A percentile compares a stretch with the other conserved stretches of the same genome.
Evolutionary conservation across 805 yeast species (phyloP).

Genomic region (Candida quercuum): DNA sequence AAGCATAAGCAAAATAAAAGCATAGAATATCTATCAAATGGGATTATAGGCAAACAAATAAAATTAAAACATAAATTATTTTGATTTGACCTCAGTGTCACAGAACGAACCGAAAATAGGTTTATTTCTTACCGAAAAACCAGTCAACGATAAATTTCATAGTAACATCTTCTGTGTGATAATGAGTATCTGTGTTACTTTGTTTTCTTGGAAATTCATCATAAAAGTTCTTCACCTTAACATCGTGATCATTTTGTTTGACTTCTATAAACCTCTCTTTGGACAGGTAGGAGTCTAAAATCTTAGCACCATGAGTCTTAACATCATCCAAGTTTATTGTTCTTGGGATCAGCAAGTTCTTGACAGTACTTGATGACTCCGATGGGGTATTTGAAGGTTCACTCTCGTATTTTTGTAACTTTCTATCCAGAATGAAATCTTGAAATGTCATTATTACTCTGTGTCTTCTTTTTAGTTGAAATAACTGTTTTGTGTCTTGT

Average conservation of each 20-base stretch:
- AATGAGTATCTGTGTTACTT: constrained; percentile 22
- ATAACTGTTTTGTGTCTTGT: no score
- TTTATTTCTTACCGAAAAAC: constrained; percentile 15
- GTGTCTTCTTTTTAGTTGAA: not conserved
- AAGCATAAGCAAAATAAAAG: no score
- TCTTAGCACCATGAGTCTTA: constrained; percentile 1
- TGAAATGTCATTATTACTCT: constrained; percentile 15
- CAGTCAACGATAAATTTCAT: constrained; percentile 21
- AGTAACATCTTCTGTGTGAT: constrained; percentile 24
- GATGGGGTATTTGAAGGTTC: no score
- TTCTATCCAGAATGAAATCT: constrained; percentile 17
- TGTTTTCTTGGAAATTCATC: constrained; percentile 25
- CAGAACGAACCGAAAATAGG: no score
- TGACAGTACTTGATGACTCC: no score
- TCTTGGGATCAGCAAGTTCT: not conserved
- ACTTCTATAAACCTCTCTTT: constrained; percentile 6
- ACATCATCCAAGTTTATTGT: not conserved
- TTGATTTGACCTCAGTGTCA: no score
- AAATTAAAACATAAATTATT: no score
- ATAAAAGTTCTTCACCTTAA: constrained; percentile 15
- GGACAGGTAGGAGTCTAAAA: constrained; percentile 3
- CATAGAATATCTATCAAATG: no score
- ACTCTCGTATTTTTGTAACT: constrained; percentile 13
- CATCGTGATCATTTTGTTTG: constrained; percentile 10
- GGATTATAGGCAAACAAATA: no score